Base-by-base conservation (phyloP, 2,329 filamentous ascomycete genomes). In the Hortaea werneckii region DNA sequence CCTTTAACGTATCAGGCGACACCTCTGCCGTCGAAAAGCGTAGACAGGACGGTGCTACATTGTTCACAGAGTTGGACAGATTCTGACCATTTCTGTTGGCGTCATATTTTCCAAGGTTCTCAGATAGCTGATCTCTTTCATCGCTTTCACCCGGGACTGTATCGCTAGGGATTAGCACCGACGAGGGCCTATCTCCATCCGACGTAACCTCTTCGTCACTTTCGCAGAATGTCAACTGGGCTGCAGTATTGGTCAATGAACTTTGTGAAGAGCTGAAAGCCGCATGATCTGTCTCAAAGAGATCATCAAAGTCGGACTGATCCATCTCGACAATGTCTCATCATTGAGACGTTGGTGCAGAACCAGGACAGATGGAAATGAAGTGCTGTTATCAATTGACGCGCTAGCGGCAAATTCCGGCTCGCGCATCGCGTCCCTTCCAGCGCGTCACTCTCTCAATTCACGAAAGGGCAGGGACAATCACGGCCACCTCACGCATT, bases 291-390 rank as follows among this genome's bases (percentile, higher is more conserved):
- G 54, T 53, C 27, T 35, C 47, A 41, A 57, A 49, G 46, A 60
- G 55, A 42, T 58, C 56, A 42, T 58, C 53, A 46, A 59, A 58
- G 38, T 55, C 54, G 27, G 51, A 52, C 47, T 54, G 47, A 30
- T 55, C 55, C 54, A 57, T 58, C 29, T 35, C 32, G 32, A 35
- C 20, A 20, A 20, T 20, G 20, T 20, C 20, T 20, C 20, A 20
- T 20, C 20, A 20, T 20, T 20, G 20, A 20, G 20, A 20, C 20
- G 20, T 20, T 20, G 20, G 20, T 20, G 20, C 20, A 20, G 20
- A 20, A 20, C 20, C 20, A 20, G 20, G 20, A 20, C 20, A 20
- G 20, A 20, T 20, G 20, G 20, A 20, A 20, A n/a, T n/a, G n/a
- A n/a, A 20, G 20, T 20, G 20, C 20, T 20, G 20, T 20, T 20